Base-by-base conservation (phyloP, 2,329 filamentous ascomycete species). In the Pseudogymnoascus sp. region DNA sequence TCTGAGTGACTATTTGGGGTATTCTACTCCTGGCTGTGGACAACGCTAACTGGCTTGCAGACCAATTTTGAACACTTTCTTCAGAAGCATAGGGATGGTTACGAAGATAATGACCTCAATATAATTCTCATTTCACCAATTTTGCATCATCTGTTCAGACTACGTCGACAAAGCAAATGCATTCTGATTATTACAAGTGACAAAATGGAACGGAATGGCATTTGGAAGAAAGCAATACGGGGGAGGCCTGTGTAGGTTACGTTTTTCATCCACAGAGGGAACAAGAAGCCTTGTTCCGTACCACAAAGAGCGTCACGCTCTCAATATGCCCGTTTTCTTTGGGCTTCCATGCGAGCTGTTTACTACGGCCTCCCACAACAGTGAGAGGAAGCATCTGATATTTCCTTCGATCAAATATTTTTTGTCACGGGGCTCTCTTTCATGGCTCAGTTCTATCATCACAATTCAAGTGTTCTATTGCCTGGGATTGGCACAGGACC, bases 31-130 rank as follows among this genome's bases (percentile, higher is more conserved):
- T n/a, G n/a, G 45, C 33, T 9, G n/a, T 19, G 45, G 4, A 33
- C 45, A 19, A 7, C 33, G 45, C 45, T 55, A 33, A 55, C 45
- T 30, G 12, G 16, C 1, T 38, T 62, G 3, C n/a, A 41, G 49
- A 62, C 41, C 28, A 39, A 39, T 55, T 55, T 55, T 55, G 45
- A 55, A 55, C 45, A 55, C 25, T 55, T 12, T 55, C 45, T 94
- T 93, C 70, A 85, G 89, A 66, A 84, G 87, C 66, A 87, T 91
- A 61, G 82, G 82, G 75, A 77, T 55, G 45, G 45, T 55, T 55
- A 55, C 45, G 45, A 55, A 55, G 45, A 55, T 55, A 55, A 55
- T 55, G 45, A 55, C 45, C 45, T 55, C 25, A 55, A 33, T 33
- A 55, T 55, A 55, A 55, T 33, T 55, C 25, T 33, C 45, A 19